A percentile compares a stretch with the other conserved stretches of the same genome.
Evolutionary conservation across 2,329 filamentous ascomycete species (phyloP).

Genomic region (Alternaria conjuncta): DNA sequence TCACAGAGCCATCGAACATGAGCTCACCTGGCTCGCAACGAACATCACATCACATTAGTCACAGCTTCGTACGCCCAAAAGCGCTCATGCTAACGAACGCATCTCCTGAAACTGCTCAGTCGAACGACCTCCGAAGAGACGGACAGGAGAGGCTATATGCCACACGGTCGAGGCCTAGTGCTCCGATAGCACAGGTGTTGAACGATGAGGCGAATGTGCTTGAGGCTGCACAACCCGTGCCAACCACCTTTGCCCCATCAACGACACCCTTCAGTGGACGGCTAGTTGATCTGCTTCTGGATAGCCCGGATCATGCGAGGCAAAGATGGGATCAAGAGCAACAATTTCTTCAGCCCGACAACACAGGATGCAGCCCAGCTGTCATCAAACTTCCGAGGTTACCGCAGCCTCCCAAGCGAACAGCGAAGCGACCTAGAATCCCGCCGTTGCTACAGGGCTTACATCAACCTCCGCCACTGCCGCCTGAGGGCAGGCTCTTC

Average conservation of each 20-base stretch:
- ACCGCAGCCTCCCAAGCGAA: constrained; percentile 41
- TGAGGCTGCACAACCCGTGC: constrained; percentile 12
- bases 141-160: constrained; percentile 1
- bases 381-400: constrained; percentile 50
- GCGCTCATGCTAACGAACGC: constrained; percentile 10
- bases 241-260: constrained; percentile 13
- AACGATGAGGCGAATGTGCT: constrained; percentile 33
- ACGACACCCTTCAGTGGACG: constrained; percentile 37
- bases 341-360: constrained; percentile 16
- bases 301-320: constrained; percentile 23
- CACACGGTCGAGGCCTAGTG: constrained; percentile 26
- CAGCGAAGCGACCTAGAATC: constrained; percentile 47
- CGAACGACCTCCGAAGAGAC: constrained; percentile 9
- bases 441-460: constrained; percentile 64
- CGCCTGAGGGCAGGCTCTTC: constrained; percentile 62
- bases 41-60: constrained; percentile 2
- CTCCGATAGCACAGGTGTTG: constrained; percentile 45
- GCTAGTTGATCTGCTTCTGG: constrained; percentile 35
- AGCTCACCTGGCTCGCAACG: constrained; percentile 1
- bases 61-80: constrained; percentile 8
- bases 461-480: constrained; percentile 65
- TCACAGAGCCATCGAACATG: neutral
- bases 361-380: constrained; percentile 23
- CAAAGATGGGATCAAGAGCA: constrained; percentile 31
- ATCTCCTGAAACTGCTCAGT: constrained; percentile 1